A percentile compares a stretch with the other conserved stretches of the same genome.
Evolutionary conservation across 2,329 filamentous ascomycete genomes (phyloP).

Genomic region (Xylaria sp.): DNA sequence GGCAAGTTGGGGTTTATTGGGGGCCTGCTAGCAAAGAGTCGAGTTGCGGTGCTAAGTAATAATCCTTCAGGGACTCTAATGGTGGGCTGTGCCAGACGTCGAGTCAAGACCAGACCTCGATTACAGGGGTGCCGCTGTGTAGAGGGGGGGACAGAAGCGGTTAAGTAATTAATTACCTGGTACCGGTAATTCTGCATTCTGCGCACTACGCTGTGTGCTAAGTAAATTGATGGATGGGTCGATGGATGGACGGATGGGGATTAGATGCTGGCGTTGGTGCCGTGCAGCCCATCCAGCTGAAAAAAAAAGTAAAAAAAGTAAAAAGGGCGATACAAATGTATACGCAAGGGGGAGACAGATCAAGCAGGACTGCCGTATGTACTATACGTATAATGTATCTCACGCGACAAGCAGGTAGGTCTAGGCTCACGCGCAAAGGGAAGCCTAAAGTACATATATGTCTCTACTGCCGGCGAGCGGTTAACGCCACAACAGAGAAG

Average conservation of each 20-base stretch:
- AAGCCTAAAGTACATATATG: neutral
- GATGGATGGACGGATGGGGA: slow-evolving; percentile 12
- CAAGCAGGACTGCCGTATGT: too few species aligned
- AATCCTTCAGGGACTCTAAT: slow-evolving; percentile 21
- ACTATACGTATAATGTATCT: too few species aligned
- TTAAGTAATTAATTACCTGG: slow-evolving; percentile 24
- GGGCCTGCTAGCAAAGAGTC: slow-evolving; percentile 38
- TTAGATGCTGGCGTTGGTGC: slow-evolving; percentile 10
- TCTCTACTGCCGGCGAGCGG: neutral
- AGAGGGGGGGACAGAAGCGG: slow-evolving; percentile 19
- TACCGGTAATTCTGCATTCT: neutral
- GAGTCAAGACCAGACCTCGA: slow-evolving; percentile 1
- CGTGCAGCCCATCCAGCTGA: slow-evolving; percentile 7
- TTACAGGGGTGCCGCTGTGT: slow-evolving; percentile 4
- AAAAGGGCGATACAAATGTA: neutral
- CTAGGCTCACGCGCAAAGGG: neutral
- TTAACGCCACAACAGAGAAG: neutral
- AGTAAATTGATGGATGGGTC: slow-evolving; percentile 1
- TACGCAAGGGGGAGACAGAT: too few species aligned
- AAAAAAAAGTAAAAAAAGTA: neutral
- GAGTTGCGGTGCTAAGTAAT: slow-evolving; percentile 27
- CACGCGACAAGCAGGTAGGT: too few species aligned
- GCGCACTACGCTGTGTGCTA: neutral
- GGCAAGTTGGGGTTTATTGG: slow-evolving; percentile 49
- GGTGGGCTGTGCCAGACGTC: slow-evolving; percentile 3